A percentile compares a stretch with the other conserved stretches of the same genome.
Conservation (phyloP, 495 filamentous ascomycete species). For the Bacidia gigantensis region DNA sequence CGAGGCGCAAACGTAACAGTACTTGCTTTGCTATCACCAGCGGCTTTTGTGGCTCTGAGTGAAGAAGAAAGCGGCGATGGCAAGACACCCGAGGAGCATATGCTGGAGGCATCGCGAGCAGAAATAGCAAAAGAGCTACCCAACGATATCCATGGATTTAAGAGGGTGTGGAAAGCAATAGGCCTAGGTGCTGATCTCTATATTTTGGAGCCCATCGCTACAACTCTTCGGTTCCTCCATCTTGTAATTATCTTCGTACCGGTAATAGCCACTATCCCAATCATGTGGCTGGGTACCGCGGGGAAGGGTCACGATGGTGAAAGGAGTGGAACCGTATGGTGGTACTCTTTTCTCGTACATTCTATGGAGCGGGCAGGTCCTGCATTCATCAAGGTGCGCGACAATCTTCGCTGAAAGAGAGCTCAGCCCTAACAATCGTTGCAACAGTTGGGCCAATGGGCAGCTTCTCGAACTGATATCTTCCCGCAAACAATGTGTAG, state of each 20-base stretch:
- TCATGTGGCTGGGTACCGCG: slow-evolving; percentile 61
- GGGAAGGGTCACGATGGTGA: slow-evolving; percentile 49
- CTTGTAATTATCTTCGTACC: slow-evolving; percentile 82
- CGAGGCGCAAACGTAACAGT: slow-evolving; percentile 20
- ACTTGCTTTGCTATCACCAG: slow-evolving; percentile 38
- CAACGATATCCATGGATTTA: slow-evolving; percentile 43
- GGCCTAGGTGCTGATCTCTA: slow-evolving; percentile 54
- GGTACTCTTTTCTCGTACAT: slow-evolving; percentile 80
- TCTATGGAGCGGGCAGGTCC: slow-evolving; percentile 91
- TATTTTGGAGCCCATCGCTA: slow-evolving; percentile 76
- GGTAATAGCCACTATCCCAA: slow-evolving; percentile 64
- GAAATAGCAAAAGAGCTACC: slow-evolving; percentile 57
- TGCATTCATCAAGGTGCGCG: slow-evolving; percentile 86
- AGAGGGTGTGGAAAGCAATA: slow-evolving; percentile 37
- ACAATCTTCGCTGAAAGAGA: neutral
- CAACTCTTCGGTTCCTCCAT: slow-evolving; percentile 72
- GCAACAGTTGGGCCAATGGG: slow-evolving; percentile 90
- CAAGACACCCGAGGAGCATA: slow-evolving; percentile 65
- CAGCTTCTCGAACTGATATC: slow-evolving; percentile 90
- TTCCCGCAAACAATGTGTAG: slow-evolving; percentile 90
- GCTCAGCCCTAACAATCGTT: slow-evolving; percentile 7
- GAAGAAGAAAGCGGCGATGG: slow-evolving; percentile 49
- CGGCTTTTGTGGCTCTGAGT: slow-evolving; percentile 58
- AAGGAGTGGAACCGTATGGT: slow-evolving; percentile 75
- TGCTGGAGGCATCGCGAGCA: slow-evolving; percentile 65